Base-by-base conservation (phyloP, 1,284 basidiomycete species). In the Xerocomus nothofagi region DNA sequence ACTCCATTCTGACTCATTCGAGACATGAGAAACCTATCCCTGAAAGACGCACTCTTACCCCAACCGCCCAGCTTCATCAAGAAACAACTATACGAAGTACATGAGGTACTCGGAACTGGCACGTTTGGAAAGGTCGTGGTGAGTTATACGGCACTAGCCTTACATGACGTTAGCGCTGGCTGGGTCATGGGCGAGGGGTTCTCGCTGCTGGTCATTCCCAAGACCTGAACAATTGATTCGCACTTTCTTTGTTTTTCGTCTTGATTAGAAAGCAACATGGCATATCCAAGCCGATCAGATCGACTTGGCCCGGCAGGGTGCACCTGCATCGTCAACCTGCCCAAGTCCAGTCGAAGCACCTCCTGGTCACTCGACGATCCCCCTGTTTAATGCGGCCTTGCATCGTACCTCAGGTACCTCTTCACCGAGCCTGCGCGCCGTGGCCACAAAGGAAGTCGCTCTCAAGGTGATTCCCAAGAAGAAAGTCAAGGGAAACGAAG, bases 391-490 rank as follows among this genome's bases (percentile, higher is more conserved):
- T 29, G 52, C 59, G 24, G 50, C 62, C 39, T 34, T 62, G 44
- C 55, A 59, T 53, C 61, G 54, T 11, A 47, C 68, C 17, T 51
- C 64, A 1, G 57, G 66, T 17, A 59, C 54, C 48, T 62, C 55
- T 31, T 66, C 49, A 18, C 66, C 53, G 33, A 59, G 37, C 47
- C 43, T 39, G 39, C 58, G 49, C 24, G 40, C 55, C 32, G 63
- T 69, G 5, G 54, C 79, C 47, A 77, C 72, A 40, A 81, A 86
- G 60, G 86, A 92, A 5, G 91, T 95, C 3, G 93, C 93, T 15
- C 71, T 94, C 44, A 94, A 93, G 71, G 81, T 93, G 54, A 94
- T 96, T 43, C 78, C 88, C 10, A 94, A 94, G 78, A 93, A 94
- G 72, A 90, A 90, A 61, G 89, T 95, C 56, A 93, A 91, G 69